Evolutionary conservation across 169 alveolate genomes (phyloP).

Genomic region (Eimeria mitis): DNA sequence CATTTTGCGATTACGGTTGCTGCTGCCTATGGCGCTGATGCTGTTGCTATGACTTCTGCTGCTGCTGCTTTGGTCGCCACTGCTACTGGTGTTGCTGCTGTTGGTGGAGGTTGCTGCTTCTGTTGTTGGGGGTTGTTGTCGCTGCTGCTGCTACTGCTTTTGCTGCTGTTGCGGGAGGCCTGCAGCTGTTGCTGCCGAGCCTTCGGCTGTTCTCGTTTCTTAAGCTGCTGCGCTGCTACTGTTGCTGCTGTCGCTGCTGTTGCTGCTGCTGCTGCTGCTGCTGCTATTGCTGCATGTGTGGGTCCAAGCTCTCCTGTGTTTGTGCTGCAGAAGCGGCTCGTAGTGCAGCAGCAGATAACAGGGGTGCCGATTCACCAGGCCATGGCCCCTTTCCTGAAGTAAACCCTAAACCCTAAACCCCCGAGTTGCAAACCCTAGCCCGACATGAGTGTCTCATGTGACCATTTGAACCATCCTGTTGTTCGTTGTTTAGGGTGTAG

Average conservation of each 20-base stretch:
- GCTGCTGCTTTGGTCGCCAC: no score
- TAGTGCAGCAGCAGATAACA: not conserved
- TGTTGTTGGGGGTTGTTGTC: not conserved
- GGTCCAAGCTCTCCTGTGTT: not conserved
- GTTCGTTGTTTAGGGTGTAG: not conserved
- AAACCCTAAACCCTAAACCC: conserved; percentile 26
- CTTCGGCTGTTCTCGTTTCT: not conserved
- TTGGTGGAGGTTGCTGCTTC: not conserved
- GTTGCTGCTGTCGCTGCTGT: conserved; percentile 2
- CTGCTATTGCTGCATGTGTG: conserved; percentile 1
- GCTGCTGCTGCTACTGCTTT: not conserved
- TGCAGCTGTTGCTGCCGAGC: not conserved
- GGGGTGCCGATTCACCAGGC: conserved; percentile 3
- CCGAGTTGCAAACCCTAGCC: not conserved
- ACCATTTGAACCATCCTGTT: no score
- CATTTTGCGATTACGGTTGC: not conserved
- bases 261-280: conserved; percentile 28
- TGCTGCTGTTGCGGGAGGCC: conserved; percentile 1
- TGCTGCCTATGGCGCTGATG: not conserved
- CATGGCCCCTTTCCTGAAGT: not conserved
- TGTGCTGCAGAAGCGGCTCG: conserved; percentile 32
- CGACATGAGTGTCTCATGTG: not conserved
- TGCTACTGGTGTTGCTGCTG: not conserved
- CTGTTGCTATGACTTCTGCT: no score
- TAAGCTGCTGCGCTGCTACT: no score